Conservation (phyloP, 1,284 basidiomycete genomes). For the Leccinum glutinopallens region DNA sequence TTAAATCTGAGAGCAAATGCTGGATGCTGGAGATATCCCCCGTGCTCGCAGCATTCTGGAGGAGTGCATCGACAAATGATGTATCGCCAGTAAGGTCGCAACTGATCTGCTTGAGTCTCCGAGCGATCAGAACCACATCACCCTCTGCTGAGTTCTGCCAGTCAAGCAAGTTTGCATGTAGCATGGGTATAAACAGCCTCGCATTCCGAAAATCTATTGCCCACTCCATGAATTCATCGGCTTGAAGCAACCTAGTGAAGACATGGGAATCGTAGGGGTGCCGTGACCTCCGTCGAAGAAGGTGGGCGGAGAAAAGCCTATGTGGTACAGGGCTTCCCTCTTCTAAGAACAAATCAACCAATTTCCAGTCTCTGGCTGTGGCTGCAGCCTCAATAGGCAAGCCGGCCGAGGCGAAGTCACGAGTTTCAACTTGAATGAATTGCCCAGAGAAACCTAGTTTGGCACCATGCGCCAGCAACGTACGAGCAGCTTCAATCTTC, state of each 20-base stretch:
- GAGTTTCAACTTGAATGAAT: too few relatives aligned
- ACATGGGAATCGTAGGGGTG: fast-evolving
- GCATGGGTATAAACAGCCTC: background rate
- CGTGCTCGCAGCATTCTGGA: background rate
- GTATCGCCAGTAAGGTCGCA: background rate
- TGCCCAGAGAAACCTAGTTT: too few relatives aligned
- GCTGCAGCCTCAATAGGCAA: too few relatives aligned
- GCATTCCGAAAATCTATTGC: background rate
- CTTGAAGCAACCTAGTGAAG: slow-evolving; percentile 11
- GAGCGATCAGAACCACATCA: background rate
- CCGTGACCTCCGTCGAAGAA: slow-evolving; percentile 34
- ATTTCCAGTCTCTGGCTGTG: fast-evolving
- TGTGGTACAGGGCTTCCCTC: too few relatives aligned
- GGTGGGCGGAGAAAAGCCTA: too few relatives aligned
- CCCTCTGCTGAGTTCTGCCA: background rate
- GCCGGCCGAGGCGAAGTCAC: too few relatives aligned
- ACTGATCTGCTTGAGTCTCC: slow-evolving; percentile 17
- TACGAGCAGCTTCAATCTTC: too few relatives aligned
- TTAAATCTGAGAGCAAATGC: background rate
- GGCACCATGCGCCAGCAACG: too few relatives aligned
- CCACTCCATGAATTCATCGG: slow-evolving; percentile 20
- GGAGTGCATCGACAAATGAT: background rate
- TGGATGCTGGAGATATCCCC: slow-evolving; percentile 8
- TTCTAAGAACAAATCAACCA: too few relatives aligned
- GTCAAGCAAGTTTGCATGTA: background rate